Base-by-base conservation (phyloP, 306 rosid species). In the Dalbergia cultrata region DNA sequence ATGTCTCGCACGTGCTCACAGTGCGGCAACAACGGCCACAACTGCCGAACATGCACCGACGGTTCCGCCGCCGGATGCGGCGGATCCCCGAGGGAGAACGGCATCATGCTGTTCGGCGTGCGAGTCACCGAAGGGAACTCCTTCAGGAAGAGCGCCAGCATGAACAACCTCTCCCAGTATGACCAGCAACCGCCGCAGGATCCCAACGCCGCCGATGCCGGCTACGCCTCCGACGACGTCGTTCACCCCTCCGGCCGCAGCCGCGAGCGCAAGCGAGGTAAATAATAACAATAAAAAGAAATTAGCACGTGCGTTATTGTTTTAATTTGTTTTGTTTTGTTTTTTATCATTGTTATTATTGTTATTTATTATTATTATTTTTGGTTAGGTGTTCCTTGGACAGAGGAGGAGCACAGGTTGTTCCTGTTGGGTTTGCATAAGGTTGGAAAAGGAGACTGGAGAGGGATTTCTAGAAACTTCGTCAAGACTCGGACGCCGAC, bases 361-460 rank as follows among this genome's bases (percentile, higher is more conserved):
- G 16, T 52, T 50, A 13, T 0, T 13, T 50, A 2, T 49, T 50
- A 43, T 43, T 7, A 7, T 52, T 5, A 52, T 6, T 54, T 52
- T 82, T 77, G 64, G 17, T 7, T 62, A 58, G 97, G 97, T 58
- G 90, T 91, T 67, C 95, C 97, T 18, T 94, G 97, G 98, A 92
- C 97, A 34, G 98, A 92, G 74, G 97, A 94, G 74, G 98, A 94
- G 66, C 98, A 94, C 65, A 82, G 78, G 82, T 61, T 90, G 22
- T 94, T 94, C 86, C 74, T 94, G 70, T 21, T 90, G 87, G 98
- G 98, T 18, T 84, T 94, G 67, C 90, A 90, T 45, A 85, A 86
- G 60, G 95, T 94, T 0, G 98, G 98, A 9, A 94, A 91, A 71
- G 98, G 98, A 64, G 98, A 94, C 67, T 94, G 98, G 98, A 88